These are phyloP conservation scores for Chlorella sp. DNA, from an alignment of 139 green algal genomes.

Conservation along the genomic window DNA sequence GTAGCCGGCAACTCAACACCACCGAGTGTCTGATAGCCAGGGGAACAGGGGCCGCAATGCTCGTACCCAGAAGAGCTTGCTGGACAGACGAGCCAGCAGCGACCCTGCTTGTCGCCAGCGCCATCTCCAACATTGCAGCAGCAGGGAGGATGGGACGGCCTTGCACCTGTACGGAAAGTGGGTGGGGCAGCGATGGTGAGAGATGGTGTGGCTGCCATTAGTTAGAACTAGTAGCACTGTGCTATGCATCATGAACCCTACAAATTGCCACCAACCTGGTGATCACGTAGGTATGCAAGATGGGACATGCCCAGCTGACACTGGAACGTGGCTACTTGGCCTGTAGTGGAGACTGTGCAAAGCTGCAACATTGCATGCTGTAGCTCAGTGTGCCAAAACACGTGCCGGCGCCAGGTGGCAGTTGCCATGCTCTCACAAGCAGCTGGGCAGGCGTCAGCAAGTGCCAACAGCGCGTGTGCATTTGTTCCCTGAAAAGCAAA, in stretches of 20 bases:
- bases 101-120: too few species aligned
- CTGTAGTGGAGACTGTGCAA: not conserved
- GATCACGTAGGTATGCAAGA: conserved; percentile 44
- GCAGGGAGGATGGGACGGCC: conserved; percentile 34
- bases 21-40: too few species aligned
- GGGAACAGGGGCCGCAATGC: too few species aligned
- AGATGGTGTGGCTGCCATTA: too few species aligned
- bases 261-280: conserved; percentile 18
- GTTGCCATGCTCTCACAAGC: not conserved
- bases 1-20: too few species aligned
- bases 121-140: conserved; percentile 25
- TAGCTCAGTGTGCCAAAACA: not conserved
- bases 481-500: conserved; percentile 60
- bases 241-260: not conserved
- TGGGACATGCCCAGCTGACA: not conserved
- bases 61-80: too few species aligned
- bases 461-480: conserved; percentile 33
- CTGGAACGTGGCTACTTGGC: not conserved
- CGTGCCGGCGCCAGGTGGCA: not conserved
- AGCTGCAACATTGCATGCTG: not conserved
- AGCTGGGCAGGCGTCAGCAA: not conserved
- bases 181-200: not conserved
- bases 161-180: not conserved
- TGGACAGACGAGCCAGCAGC: too few species aligned
- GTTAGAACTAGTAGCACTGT: too few species aligned